A percentile compares a stretch with the other conserved stretches of the same genome.
Evolutionary conservation across 2,329 filamentous ascomycete species (phyloP).

Genomic region (Trichoderma koningii): DNA sequence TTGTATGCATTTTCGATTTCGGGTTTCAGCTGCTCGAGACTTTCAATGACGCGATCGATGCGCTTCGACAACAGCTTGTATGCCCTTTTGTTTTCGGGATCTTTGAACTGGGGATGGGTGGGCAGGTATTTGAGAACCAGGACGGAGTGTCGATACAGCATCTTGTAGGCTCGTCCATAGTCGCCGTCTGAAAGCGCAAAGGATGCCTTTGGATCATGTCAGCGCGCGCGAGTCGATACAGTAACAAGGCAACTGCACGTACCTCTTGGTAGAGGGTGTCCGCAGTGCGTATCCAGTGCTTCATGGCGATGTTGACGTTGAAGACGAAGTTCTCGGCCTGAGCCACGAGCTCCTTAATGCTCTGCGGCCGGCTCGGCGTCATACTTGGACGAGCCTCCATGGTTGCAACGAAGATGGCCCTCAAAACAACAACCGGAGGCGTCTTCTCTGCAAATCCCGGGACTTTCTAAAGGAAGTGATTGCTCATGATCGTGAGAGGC

Average conservation of each 20-base stretch:
- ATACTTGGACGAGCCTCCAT: slow-evolving; percentile 37
- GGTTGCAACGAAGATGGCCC: slow-evolving; percentile 27
- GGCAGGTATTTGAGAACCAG: slow-evolving; percentile 77
- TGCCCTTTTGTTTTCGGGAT: slow-evolving; percentile 63
- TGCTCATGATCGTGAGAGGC: slow-evolving; percentile 24
- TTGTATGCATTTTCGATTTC: slow-evolving; percentile 71
- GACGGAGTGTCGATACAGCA: slow-evolving; percentile 85
- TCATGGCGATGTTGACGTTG: slow-evolving; percentile 72
- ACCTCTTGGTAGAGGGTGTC: slow-evolving; percentile 81
- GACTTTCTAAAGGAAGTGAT: slow-evolving; percentile 9
- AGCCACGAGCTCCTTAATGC: slow-evolving; percentile 72
- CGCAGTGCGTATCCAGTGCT: slow-evolving; percentile 79
- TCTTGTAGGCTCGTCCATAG: slow-evolving; percentile 82
- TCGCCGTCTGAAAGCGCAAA: slow-evolving; percentile 87
- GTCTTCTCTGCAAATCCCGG: slow-evolving; percentile 16
- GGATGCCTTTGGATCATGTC: slow-evolving; percentile 60
- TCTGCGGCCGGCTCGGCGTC: slow-evolving; percentile 58
- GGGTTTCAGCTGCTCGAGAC: slow-evolving; percentile 78
- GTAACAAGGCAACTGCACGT: slow-evolving; percentile 3
- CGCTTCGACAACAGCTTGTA: slow-evolving; percentile 56
- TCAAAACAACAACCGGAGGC: slow-evolving; percentile 9
- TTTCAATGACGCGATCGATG: slow-evolving; percentile 61
- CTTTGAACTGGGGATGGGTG: slow-evolving; percentile 73
- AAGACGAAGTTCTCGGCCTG: slow-evolving; percentile 81
- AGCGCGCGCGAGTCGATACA: slow-evolving; percentile 24